phyloP scores from a whole-genome alignment of 106 monocot species.

The Platanthera guangdongensis region DNA sequence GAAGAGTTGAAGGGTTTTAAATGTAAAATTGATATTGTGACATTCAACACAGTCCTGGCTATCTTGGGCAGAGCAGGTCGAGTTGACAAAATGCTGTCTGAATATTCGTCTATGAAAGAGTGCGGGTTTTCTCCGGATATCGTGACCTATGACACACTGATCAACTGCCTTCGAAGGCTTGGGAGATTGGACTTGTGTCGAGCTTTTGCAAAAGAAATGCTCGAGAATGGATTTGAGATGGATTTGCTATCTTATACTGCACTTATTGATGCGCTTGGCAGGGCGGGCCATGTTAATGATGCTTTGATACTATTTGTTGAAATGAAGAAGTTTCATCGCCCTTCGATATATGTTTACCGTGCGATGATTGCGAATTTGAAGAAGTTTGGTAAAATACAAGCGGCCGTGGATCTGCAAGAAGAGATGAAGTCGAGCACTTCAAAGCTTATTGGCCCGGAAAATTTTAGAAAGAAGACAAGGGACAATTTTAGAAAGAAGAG shows the following conservation, averaged over 20 bases:
- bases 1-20: conserved; percentile 43
- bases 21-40: conserved; percentile 40
- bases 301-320: conserved; percentile 46
- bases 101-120: conserved; percentile 49
- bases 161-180: conserved; percentile 54
- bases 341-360: conserved; percentile 68
- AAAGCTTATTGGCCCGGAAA: conserved; percentile 53
- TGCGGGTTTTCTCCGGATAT: conserved; percentile 45
- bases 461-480: conserved; percentile 35
- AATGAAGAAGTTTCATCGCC: conserved; percentile 41
- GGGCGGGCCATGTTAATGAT: conserved; percentile 54
- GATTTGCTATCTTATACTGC: conserved; percentile 71
- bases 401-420: conserved; percentile 30
- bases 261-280: conserved; percentile 53
- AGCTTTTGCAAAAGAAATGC: conserved; percentile 48
- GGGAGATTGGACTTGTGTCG: conserved; percentile 52
- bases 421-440: conserved; percentile 61
- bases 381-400: conserved; percentile 41
- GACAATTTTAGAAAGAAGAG: not conserved
- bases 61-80: conserved; percentile 53
- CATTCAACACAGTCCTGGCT: conserved; percentile 66
- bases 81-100: conserved; percentile 53
- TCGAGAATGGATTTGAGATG: conserved; percentile 37
- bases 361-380: conserved; percentile 48
- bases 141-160: conserved; percentile 63